Evolutionary conservation across 2,329 filamentous ascomycete species (phyloP).

Genomic region (Ascocoryne sarcoides): DNA sequence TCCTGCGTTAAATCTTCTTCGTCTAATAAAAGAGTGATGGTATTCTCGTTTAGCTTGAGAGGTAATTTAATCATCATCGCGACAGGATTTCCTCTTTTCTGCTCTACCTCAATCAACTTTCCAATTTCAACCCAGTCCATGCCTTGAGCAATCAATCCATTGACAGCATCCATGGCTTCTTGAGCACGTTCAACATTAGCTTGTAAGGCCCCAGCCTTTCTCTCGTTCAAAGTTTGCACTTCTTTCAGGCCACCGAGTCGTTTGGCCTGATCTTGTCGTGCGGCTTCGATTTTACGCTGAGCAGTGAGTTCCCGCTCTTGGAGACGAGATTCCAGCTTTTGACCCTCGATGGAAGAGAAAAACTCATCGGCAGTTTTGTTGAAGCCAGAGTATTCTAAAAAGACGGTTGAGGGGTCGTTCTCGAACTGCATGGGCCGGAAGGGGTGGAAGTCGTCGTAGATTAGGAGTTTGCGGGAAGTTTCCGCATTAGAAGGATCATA

Average conservation of each 20-base stretch:
- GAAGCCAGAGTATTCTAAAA: constrained; percentile 75
- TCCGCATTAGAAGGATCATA: constrained; percentile 27
- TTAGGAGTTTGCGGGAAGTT: constrained; percentile 36
- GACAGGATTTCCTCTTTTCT: constrained; percentile 71
- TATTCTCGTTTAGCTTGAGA: constrained; percentile 83
- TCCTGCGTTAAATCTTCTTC: constrained; percentile 51
- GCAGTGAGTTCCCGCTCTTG: constrained; percentile 75
- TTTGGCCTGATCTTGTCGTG: constrained; percentile 73
- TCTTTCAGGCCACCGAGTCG: constrained; percentile 77
- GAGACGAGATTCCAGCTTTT: constrained; percentile 77
- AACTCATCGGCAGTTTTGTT: constrained; percentile 95
- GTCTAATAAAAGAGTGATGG: constrained; percentile 68
- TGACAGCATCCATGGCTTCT: constrained; percentile 87
- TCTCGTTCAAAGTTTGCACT: constrained; percentile 71
- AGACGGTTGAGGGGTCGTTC: constrained; percentile 52
- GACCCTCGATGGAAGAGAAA: constrained; percentile 91
- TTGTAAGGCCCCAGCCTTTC: constrained; percentile 84
- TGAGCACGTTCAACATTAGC: constrained; percentile 86
- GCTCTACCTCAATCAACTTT: constrained; percentile 79
- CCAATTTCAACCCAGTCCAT: constrained; percentile 98
- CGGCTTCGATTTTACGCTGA: constrained; percentile 76
- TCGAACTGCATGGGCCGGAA: constrained; percentile 78
- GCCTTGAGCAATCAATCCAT: constrained; percentile 80
- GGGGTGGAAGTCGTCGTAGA: constrained; percentile 94
- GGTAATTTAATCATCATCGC: constrained; percentile 81